phyloP scores from a whole-genome alignment of 345 rosid species.

The Carallia pectinifolia region DNA sequence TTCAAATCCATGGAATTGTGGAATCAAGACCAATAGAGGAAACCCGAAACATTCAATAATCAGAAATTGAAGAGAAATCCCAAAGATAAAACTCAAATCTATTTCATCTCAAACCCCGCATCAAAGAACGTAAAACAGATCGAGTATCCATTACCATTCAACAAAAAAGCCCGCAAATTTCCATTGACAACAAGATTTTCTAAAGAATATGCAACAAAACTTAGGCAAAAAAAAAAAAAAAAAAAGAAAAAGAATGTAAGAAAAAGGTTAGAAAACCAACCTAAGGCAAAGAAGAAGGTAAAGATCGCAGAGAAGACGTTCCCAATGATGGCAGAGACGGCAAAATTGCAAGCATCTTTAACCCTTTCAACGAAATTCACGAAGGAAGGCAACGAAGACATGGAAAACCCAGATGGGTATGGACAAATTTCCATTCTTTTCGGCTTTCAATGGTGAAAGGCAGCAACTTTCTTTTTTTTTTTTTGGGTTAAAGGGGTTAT shows the following conservation, averaged over 20 bases:
- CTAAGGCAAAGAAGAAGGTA: slow-evolving; percentile 95
- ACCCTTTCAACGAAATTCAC: slow-evolving; percentile 62
- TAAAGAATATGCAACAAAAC: not conserved
- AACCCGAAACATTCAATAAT: not conserved
- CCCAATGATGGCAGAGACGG: slow-evolving; percentile 71
- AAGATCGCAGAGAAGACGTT: slow-evolving; percentile 88
- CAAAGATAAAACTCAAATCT: slow-evolving; percentile 7
- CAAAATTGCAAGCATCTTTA: slow-evolving; percentile 58
- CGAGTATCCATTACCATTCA: slow-evolving; percentile 15
- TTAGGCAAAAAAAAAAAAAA: no score
- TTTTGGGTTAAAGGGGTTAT: not conserved
- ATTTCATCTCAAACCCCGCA: slow-evolving; percentile 6
- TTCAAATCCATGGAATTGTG: not conserved
- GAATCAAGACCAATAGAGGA: not conserved
- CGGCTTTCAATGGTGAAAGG: not conserved
- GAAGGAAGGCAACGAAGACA: slow-evolving; percentile 37
- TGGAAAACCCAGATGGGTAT: slow-evolving; percentile 50
- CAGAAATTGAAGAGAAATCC: not conserved
- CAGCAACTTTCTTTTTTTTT: not conserved
- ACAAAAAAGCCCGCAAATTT: not conserved
- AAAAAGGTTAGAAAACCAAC: slow-evolving; percentile 36
- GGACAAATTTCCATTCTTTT: slow-evolving; percentile 55
- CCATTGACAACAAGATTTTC: not conserved
- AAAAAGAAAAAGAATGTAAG: not conserved
- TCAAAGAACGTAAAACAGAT: slow-evolving; percentile 13